Percentiles rank a stretch among this genome's conserved stretches.
Evolutionary conservation across 1,139 yeast species (phyloP).

Genomic region (Taphrina deformans): DNA sequence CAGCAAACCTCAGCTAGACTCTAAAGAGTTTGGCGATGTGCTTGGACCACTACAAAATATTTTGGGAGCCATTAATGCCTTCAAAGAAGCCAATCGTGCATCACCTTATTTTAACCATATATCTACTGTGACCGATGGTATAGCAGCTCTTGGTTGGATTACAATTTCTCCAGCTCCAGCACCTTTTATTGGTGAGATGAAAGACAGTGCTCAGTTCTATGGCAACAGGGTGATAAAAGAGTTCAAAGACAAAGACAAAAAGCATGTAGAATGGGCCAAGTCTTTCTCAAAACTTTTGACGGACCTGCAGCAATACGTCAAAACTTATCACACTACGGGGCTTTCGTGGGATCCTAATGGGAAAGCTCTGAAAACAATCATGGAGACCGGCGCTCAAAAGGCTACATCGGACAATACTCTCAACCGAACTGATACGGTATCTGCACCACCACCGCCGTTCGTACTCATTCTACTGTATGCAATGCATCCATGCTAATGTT

Average conservation of each 20-base stretch:
- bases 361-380: slow-evolving; percentile 34
- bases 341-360: slow-evolving; percentile 70
- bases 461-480: not conserved
- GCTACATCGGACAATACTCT: not conserved
- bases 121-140: slow-evolving; percentile 83
- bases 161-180: slow-evolving; percentile 69
- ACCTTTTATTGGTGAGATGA: slow-evolving; percentile 73
- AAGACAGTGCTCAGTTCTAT: slow-evolving; percentile 93
- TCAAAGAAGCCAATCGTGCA: slow-evolving; percentile 74
- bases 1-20: slow-evolving; percentile 59
- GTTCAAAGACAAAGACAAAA: slow-evolving; percentile 59
- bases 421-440: not conserved
- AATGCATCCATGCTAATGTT: not conserved
- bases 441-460: not conserved
- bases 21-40: slow-evolving; percentile 50
- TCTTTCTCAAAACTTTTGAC: slow-evolving; percentile 63
- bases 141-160: slow-evolving; percentile 90
- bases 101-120: slow-evolving; percentile 68
- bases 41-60: slow-evolving; percentile 67
- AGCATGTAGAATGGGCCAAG: slow-evolving; percentile 79
- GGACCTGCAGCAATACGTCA: slow-evolving; percentile 68
- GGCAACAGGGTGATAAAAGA: slow-evolving; percentile 86
- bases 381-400: not conserved
- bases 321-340: slow-evolving; percentile 78
- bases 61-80: slow-evolving; percentile 58